A percentile compares a stretch with the other conserved stretches of the same genome.
Conservation (phyloP, 2,329 filamentous ascomycete genomes). For the Fusarium sp. region DNA sequence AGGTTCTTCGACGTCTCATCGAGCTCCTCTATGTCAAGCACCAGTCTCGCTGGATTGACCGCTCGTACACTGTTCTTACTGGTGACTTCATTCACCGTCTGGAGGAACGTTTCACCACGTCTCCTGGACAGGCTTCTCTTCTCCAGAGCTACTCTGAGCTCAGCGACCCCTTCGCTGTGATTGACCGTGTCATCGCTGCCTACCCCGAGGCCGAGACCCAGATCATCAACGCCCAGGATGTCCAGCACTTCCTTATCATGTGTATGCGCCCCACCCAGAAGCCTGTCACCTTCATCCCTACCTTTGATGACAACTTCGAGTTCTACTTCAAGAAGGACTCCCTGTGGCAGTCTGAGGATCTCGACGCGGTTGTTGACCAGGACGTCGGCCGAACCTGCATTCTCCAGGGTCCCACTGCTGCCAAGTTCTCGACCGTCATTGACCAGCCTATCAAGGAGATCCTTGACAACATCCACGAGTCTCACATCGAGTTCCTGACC, state of each 20-base stretch:
- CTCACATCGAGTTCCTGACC: slow-evolving; percentile 84
- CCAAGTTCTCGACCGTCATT: slow-evolving; percentile 86
- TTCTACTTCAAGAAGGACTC: slow-evolving; percentile 99
- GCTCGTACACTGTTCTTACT: slow-evolving; percentile 83
- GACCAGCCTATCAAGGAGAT: slow-evolving; percentile 97
- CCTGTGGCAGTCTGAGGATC: slow-evolving; percentile 97
- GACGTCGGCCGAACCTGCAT: slow-evolving; percentile 97
- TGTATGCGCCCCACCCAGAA: slow-evolving; percentile 95
- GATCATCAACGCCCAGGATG: slow-evolving; percentile 97
- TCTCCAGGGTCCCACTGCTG: slow-evolving; percentile 92
- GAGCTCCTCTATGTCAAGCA: slow-evolving; percentile 93
- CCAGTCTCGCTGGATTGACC: slow-evolving; percentile 91
- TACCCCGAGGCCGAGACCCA: slow-evolving; percentile 91
- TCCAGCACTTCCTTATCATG: slow-evolving; percentile 94
- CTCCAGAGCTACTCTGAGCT: slow-evolving; percentile 93
- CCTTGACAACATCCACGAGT: slow-evolving; percentile 87
- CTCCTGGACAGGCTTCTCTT: slow-evolving; percentile 77
- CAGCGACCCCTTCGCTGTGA: slow-evolving; percentile 79
- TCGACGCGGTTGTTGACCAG: slow-evolving; percentile 94
- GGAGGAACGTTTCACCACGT: slow-evolving; percentile 92
- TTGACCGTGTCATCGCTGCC: slow-evolving; percentile 82
- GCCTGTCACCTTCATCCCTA: slow-evolving; percentile 94
- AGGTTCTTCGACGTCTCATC: slow-evolving; percentile 87
- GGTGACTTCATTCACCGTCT: slow-evolving; percentile 97
- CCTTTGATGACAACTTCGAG: slow-evolving; percentile 97